Base-by-base conservation (phyloP, 768 basidiomycete species). In the Lactifluus volemus region DNA sequence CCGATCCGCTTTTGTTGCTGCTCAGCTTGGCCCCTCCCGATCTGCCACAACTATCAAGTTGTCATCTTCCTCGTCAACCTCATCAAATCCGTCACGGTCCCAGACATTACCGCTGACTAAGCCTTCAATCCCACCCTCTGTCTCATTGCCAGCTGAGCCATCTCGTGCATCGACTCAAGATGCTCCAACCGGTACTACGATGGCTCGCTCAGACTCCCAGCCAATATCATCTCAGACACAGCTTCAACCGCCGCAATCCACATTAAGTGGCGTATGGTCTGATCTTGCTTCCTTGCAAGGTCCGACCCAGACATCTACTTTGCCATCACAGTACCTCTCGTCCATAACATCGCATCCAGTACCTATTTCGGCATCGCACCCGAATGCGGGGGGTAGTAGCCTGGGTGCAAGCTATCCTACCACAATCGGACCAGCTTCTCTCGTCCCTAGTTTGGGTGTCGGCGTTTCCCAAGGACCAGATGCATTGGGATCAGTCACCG, bases 201-300 rank as follows among this genome's bases (percentile, higher is more conserved):
- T 69, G 32, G 60, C 62, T 6, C 71, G 73, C 50, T 73, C 73
- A 0, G 59, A 59, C 12, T 76, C 77, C 6, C 78, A 78, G n/a
- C 75, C 77, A 42, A 36, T 38, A 38, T 1, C 65, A 71, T n/a
- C 67, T 30, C 39, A 38, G 21, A 6, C 60, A 12, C 65, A 64
- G 29, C 50, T 47, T 21, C 64, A 54, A 49, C 25, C 49, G 21
- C 48, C 56, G 4, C 56, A 63, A 51, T 12, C 59, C 15, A 38
- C 62, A 42, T 21, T 58, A 14, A 56, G 42, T 17, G 58, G 63
- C 4, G 53, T 67, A 10, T 71, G 70, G 68, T 63, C 67, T 47
- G 68, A 70, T 30, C 65, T 71, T n/a, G 59, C 63, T 17, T 60
- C 65, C 10, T 63, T 70, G 11, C 70, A 70, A 51, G 56, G 49